Base-by-base conservation (phyloP, 2,329 filamentous ascomycete species). In the Venturia aucupariae region DNA sequence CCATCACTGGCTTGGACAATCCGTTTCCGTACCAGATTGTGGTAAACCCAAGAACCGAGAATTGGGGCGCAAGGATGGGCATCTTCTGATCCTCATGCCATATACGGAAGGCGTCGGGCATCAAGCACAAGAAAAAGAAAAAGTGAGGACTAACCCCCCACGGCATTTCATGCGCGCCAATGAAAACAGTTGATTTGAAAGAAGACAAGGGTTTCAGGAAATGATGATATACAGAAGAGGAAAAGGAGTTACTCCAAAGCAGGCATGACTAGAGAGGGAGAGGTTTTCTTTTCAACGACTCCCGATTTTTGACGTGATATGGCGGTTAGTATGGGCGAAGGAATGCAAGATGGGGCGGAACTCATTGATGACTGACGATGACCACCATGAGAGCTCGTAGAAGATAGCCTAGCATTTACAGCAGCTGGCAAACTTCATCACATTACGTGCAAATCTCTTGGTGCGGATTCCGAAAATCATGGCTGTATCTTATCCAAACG, bases 11-110 rank as follows among this genome's bases (percentile, higher is more conserved):
- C 27, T 92, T 87, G 72, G 90, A 93, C 67, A 97, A 97, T 74
- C 93, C 94, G 0, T 99, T 97, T 72, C 93, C 93, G 0, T 97
- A 96, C 76, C 89, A 92, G 75, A 96, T 97, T 72, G 84, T 88
- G 67, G 86, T 97, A 66, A 94, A 96, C 72, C 90, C 90, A 65
- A 90, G 90, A 71, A 83, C 87, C 66, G 87, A 89, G 67, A 84
- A 87, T 62, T 93, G 91, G 90, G 86, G 90, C 60, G 84, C 87
- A 65, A 83, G 90, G 46, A 91, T 93, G 77, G 89, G 90, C 32
- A 85, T 91, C 66, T 90, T 90, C 74, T 89, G 44, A 66, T 27
- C 48, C 27, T 32, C 24, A 11, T n/a, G 15, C 27, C 30, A n/a
- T 13, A 35, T 32, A 6, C 15, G 27, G 51, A 57, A 57, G 15